Conservation (phyloP, 2,329 filamentous ascomycete genomes). For the Leptographium lundbergii region DNA sequence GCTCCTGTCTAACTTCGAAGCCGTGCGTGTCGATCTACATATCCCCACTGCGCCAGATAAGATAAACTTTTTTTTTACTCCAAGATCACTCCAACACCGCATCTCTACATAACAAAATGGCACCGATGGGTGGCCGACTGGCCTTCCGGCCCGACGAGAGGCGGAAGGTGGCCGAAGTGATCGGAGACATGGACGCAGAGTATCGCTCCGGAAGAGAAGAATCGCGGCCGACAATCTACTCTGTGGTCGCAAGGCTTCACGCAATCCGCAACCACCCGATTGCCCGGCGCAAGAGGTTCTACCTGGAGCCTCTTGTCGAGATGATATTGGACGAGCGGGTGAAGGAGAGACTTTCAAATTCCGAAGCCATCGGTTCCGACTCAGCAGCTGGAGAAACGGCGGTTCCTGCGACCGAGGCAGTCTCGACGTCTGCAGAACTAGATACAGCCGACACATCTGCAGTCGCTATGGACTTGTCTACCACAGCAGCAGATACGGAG, state of each 20-base stretch:
- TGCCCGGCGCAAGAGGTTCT: constrained; percentile 10
- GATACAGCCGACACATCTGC: not conserved
- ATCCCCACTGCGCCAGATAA: not conserved
- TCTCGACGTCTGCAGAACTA: not conserved
- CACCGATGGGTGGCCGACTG: not conserved
- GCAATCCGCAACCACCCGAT: constrained; percentile 10
- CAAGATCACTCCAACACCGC: not conserved
- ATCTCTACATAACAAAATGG: not conserved
- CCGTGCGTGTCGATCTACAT: too few relatives aligned
- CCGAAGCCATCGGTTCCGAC: too few relatives aligned
- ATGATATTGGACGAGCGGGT: constrained; percentile 8
- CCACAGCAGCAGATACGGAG: not conserved
- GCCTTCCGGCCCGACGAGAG: constrained; percentile 1
- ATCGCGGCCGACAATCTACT: constrained; percentile 6
- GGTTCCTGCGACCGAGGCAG: not conserved
- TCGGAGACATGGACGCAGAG: not conserved
- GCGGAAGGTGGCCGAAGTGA: not conserved
- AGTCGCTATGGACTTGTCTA: not conserved
- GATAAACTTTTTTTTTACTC: not conserved
- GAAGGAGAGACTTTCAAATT: not conserved
- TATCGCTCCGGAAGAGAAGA: not conserved
- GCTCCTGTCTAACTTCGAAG: not conserved
- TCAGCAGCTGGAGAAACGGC: too few relatives aligned
- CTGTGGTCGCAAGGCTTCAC: constrained; percentile 5
- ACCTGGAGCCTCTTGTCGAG: constrained; percentile 10